Conservation (phyloP, 2,329 filamentous ascomycete species). For the Colletotrichum higginsianum region DNA sequence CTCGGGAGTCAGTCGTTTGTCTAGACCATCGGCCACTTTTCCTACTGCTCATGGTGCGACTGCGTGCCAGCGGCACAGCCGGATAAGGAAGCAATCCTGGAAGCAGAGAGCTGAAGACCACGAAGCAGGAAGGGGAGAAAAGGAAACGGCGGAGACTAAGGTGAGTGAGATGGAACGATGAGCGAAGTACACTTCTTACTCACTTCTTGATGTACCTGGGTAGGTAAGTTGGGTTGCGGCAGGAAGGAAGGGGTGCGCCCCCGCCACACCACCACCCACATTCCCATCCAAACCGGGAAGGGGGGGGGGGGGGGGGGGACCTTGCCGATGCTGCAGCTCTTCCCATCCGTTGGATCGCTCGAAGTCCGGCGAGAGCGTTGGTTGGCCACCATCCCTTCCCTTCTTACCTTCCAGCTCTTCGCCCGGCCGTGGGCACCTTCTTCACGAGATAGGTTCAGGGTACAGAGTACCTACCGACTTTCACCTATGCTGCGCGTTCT, state of each 20-base stretch:
- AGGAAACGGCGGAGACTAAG: neutral
- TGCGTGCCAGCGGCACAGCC: constrained; percentile 30
- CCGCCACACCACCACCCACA: neutral
- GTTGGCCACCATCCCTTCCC: constrained; percentile 22
- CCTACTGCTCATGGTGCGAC: constrained; percentile 11
- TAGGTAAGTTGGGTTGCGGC: constrained; percentile 20
- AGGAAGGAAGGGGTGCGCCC: constrained; percentile 22
- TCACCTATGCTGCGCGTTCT: neutral
- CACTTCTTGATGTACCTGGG: neutral
- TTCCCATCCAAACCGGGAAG: no score
- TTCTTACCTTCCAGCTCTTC: constrained; percentile 7
- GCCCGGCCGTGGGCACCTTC: neutral
- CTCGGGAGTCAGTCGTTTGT: neutral
- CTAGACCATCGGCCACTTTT: neutral
- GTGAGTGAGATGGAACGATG: neutral
- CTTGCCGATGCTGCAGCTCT: constrained; percentile 21
- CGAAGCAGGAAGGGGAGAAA: neutral
- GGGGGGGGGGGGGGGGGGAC: neutral
- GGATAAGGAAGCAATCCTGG: constrained; percentile 24
- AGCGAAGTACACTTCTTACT: neutral
- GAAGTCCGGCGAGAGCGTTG: constrained; percentile 22
- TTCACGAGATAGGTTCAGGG: neutral
- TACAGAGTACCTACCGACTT: no score
- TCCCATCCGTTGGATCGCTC: constrained; percentile 36
- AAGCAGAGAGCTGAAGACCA: neutral